Conservation (phyloP, 2,329 filamentous ascomycete species). For the Colletotrichum higginsianum region DNA sequence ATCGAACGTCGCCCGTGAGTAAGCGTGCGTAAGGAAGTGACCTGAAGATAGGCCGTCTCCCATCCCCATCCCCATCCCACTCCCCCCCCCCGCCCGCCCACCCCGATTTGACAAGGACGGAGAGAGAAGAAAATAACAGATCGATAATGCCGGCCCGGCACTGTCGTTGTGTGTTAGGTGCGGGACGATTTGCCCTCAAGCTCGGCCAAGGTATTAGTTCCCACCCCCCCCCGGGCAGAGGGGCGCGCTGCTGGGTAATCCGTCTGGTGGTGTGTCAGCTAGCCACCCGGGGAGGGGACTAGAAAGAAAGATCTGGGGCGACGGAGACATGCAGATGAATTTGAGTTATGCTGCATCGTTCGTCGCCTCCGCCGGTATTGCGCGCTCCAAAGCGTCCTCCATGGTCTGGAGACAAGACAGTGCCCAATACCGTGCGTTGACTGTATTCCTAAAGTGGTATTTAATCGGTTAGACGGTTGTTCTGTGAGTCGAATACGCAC, state of each 20-base stretch:
- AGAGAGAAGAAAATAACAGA: not conserved
- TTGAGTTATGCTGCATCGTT: constrained; percentile 39
- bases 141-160: constrained; percentile 6
- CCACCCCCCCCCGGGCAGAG: constrained; percentile 18
- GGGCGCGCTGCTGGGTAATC: not conserved
- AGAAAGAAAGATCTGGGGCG: constrained; percentile 26
- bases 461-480: not conserved
- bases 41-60: constrained; percentile 7
- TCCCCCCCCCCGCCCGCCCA: too few relatives aligned
- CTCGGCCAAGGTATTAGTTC: constrained; percentile 25
- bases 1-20: constrained; percentile 37
- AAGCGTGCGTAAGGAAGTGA: constrained; percentile 38
- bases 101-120: constrained; percentile 9
- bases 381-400: not conserved
- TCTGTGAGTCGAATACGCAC: not conserved
- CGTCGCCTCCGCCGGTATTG: constrained; percentile 21
- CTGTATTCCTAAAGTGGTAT: constrained; percentile 29
- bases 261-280: constrained; percentile 33
- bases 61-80: too few relatives aligned
- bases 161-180: constrained; percentile 20
- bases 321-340: constrained; percentile 39
- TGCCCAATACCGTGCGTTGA: constrained; percentile 3
- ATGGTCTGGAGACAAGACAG: constrained; percentile 14
- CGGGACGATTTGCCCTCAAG: constrained; percentile 30
- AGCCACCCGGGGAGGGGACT: constrained; percentile 28